These are phyloP conservation scores for Fraxinus baroniana DNA, from an alignment of 305 asterid genomes.

Conservation along the genomic window DNA sequence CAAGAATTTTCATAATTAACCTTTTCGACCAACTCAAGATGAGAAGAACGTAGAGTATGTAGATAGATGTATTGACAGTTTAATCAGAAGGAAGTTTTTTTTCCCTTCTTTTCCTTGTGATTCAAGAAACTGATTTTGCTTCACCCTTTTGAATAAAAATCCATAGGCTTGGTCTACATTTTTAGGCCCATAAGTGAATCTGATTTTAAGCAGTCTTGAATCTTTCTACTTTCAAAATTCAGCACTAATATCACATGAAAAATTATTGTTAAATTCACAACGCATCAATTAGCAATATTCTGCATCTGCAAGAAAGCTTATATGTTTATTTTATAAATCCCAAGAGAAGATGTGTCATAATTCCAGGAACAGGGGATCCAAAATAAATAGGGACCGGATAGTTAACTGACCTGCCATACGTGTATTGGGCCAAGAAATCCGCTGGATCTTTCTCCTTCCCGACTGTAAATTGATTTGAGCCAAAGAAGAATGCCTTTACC, in stretches of 20 bases:
- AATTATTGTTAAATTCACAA: background rate
- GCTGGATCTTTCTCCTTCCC: constrained; percentile 45
- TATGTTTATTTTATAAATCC: background rate
- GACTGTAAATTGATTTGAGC: constrained; percentile 67
- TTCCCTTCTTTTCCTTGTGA: background rate
- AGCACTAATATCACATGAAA: background rate
- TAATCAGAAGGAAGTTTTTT: background rate
- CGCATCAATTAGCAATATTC: background rate
- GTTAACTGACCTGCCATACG: constrained; percentile 78
- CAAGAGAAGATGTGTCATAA: background rate
- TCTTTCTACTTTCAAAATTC: background rate
- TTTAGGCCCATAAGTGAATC: background rate
- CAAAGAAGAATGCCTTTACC: constrained; percentile 60
- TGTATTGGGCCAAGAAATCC: constrained; percentile 92
- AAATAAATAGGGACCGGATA: background rate
- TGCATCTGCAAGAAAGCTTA: background rate
- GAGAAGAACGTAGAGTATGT: background rate
- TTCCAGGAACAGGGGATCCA: background rate
- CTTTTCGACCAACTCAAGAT: background rate
- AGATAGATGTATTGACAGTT: background rate
- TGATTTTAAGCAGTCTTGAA: background rate
- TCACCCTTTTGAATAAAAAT: background rate
- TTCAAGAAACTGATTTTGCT: background rate
- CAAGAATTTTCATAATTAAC: background rate
- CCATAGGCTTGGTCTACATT: background rate